Conservation (phyloP, 176 grass and related monocot genomes). For the Cocos nucifera region DNA sequence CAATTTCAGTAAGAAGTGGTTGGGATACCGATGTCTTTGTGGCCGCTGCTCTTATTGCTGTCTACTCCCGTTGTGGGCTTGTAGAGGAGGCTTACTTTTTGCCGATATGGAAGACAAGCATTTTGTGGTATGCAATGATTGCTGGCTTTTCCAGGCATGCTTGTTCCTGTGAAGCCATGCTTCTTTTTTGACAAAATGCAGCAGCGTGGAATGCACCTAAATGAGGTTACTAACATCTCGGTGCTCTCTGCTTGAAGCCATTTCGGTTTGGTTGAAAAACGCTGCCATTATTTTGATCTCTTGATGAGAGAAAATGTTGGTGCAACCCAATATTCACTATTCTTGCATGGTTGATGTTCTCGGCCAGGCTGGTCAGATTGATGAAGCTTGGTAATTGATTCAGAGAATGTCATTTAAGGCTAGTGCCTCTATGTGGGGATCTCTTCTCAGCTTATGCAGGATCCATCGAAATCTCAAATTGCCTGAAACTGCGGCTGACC, state of each 20-base stretch:
- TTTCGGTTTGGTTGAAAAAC: constrained; percentile 51
- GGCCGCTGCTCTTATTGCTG: constrained; percentile 43
- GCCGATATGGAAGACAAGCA: constrained; percentile 32
- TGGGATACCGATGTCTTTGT: constrained; percentile 45
- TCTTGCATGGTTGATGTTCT: constrained; percentile 69
- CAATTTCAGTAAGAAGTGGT: constrained; percentile 35
- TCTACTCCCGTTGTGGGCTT: constrained; percentile 52
- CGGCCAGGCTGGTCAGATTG: constrained; percentile 36
- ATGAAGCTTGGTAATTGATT: constrained; percentile 51
- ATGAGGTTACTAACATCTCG: constrained; percentile 51
- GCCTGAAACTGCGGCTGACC: constrained; percentile 39
- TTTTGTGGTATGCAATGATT: constrained; percentile 58
- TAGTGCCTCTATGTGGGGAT: constrained; percentile 36
- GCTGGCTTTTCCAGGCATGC: constrained; percentile 53
- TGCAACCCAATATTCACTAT: constrained; percentile 61
- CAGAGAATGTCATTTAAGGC: constrained; percentile 18
- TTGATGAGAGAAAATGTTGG: constrained; percentile 33
- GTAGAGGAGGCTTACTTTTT: constrained; percentile 52
- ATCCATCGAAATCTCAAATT: constrained; percentile 30
- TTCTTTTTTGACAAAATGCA: constrained; percentile 76
- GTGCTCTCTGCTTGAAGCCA: constrained; percentile 42
- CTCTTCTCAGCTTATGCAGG: constrained; percentile 51
- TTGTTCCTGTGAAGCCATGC: constrained; percentile 44
- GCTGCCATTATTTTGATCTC: constrained; percentile 32
- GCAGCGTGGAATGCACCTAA: constrained; percentile 29